phyloP scores from a whole-genome alignment of 306 rosid genomes.

The Citrullus amarus region DNA sequence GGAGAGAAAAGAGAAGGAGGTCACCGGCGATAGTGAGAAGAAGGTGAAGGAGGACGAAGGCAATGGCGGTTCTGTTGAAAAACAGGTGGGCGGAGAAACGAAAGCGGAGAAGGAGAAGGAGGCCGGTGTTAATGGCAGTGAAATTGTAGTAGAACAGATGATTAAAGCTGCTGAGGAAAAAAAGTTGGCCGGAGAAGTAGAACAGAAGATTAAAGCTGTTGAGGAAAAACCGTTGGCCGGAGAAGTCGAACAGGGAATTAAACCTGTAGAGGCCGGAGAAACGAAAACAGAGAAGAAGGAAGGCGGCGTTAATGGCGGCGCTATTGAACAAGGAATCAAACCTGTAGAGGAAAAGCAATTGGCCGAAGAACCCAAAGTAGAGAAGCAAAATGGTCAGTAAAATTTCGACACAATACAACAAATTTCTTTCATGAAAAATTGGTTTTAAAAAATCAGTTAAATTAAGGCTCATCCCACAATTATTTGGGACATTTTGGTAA shows the following conservation, averaged over 20 bases:
- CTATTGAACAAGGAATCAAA: background rate
- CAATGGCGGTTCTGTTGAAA: background rate
- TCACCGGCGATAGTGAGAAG: background rate
- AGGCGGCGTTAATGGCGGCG: background rate
- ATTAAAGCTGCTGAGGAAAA: background rate
- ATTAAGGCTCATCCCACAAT: too few relatives aligned
- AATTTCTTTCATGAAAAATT: background rate
- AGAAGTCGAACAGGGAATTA: background rate
- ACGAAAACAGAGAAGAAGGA: background rate
- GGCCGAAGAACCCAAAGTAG: background rate
- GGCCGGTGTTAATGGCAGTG: background rate
- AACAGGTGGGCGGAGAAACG: background rate
- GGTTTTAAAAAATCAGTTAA: too few relatives aligned
- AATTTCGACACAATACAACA: too few relatives aligned
- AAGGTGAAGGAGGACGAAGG: background rate
- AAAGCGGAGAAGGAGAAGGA: background rate
- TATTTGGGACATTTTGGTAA: too few relatives aligned
- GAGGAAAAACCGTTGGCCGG: background rate
- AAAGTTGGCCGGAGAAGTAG: background rate
- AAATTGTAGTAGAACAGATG: background rate
- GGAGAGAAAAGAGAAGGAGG: background rate
- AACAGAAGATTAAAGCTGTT: background rate
- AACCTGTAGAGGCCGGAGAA: background rate
- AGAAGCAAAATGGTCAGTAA: conserved; percentile 4
- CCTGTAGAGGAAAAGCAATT: background rate